Base-by-base conservation (phyloP, 345 rosid species). In the Erysimum cheiranthoides region DNA sequence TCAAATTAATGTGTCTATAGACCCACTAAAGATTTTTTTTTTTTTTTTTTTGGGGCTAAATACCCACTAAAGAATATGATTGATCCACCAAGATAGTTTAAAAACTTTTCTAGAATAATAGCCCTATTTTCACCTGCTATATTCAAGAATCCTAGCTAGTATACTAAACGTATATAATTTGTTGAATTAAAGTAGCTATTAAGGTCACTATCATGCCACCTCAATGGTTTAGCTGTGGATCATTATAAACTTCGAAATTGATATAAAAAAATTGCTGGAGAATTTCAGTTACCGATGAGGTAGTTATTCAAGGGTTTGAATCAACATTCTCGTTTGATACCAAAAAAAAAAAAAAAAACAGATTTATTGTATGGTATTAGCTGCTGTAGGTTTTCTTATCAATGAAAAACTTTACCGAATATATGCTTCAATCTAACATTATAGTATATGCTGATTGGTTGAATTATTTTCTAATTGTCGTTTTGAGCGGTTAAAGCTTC, bases 151-250 rank as follows among this genome's bases (percentile, higher is more conserved):
- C n/a, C 25, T 34, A 59, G 46, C 25, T 34, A 59, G 46, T 32
- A 45, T 70, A 70, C 16, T 58, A 70, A 70, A 70, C 56, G 43
- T 45, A 4, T 46, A 42, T 45, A 45, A n/a, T 31, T 32, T 58
- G 16, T 12, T 70, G 35, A 14, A 59, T 32, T 58, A 58, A 36
- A 34, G 18, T 68, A 16, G 36, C 50, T 68, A 47, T 57, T 45
- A 57, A 43, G 14, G 17, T 70, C 57, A 58, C 35, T 18, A 32
- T 69, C 73, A 56, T 17, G 34, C 61, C 47, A 58, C 46, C 46
- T 58, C 57, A 58, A 45, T 11, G 35, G 30, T 18, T 50, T 68
- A 28, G 28, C 65, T 31, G 45, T 42, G 63, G 31, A 46, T 34
- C n/a, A 16, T 46, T 46, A 47, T 34, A 27, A 28, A 68, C 3